A percentile compares a stretch with the other conserved stretches of the same genome.
Conservation (phyloP, 495 filamentous ascomycete genomes). For the Umbilicaria muhlenbergii region DNA sequence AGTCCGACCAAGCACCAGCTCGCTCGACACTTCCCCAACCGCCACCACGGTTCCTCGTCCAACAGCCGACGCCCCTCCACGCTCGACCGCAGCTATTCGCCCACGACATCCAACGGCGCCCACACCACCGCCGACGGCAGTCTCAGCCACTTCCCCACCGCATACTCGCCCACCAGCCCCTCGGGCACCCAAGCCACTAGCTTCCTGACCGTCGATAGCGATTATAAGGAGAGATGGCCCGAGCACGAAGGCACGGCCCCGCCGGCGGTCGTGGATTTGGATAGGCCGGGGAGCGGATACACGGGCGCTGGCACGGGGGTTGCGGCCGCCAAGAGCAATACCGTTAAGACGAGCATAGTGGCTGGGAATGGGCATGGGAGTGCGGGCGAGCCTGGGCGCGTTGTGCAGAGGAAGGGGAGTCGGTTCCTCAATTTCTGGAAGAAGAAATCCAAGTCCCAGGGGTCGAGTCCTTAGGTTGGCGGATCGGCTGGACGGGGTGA, state of each 20-base stretch:
- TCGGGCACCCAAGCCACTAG: constrained; percentile 37
- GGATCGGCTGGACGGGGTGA: too few species aligned
- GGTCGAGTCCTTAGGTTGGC: too few species aligned
- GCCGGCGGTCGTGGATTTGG: constrained; percentile 10
- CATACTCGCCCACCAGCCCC: constrained; percentile 9
- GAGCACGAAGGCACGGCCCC: constrained; percentile 2
- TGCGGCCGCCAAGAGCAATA: constrained; percentile 5
- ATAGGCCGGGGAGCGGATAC: constrained; percentile 10
- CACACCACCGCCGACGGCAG: too few species aligned
- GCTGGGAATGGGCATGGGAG: constrained; percentile 2
- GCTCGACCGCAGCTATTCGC: too few species aligned
- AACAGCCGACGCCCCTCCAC: too few species aligned
- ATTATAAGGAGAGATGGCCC: constrained; percentile 24
- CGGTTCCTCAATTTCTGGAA: constrained; percentile 15
- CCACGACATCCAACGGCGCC: too few species aligned
- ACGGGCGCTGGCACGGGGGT: background rate
- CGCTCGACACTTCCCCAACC: too few species aligned
- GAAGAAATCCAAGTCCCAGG: constrained; percentile 2
- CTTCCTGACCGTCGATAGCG: constrained; percentile 31
- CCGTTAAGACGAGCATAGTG: constrained; percentile 8
- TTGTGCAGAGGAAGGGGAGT: constrained; percentile 9
- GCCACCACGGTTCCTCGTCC: too few species aligned
- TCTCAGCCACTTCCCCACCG: too few species aligned
- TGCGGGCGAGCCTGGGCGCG: background rate
- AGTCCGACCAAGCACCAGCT: too few species aligned